Evolutionary conservation across 345 rosid genomes (phyloP), one percentile per base, ranked within the genome.

Genomic region (Chamaenerion angustifolium): DNA sequence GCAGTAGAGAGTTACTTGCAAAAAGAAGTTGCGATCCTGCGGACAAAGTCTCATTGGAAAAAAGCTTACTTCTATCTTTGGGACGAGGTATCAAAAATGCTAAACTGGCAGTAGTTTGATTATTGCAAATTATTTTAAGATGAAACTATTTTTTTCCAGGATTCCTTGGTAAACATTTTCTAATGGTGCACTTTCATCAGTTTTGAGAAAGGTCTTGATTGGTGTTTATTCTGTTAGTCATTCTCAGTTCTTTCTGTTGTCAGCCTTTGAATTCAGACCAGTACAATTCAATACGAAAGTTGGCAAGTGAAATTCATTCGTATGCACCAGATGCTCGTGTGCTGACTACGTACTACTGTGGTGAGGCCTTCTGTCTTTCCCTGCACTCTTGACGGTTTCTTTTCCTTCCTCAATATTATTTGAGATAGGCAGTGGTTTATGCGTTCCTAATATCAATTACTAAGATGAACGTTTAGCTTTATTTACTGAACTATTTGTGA

Each of bases 251-350:
- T 52, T 3, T 49, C 17, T 49, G 14, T 53, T 70, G 53, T 64
- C 86, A 86, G 98, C 98, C 98, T 43, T 72, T 90, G 62, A 86
- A 87, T 71, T 71, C 81, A 77, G 95, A 86, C 62, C 98, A 90
- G 55, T 90, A 83, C 54, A 71, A 76, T 46, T 77, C 76, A 49
- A 65, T 90, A 48, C 79, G 95, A 68, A 78, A 57, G 56, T 73
- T 86, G 86, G 98, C 98, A 16, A 72, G 83, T 66, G 85, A 81
- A 66, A 74, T 90, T 69, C 85, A 80, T 61, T 75, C 85, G 15
- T 80, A 83, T 59, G 96, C 98, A 43, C 89, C 94, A 2, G 98
- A 90, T 71, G 96, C 98, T 45, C 96, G 98, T 57, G 76, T 90
- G 52, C 72, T 86, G 68, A 90, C 96, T 52, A 83, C 95, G 14